Base-by-base conservation (phyloP, 2,329 filamentous ascomycete species). In the Microsporum audouinii region DNA sequence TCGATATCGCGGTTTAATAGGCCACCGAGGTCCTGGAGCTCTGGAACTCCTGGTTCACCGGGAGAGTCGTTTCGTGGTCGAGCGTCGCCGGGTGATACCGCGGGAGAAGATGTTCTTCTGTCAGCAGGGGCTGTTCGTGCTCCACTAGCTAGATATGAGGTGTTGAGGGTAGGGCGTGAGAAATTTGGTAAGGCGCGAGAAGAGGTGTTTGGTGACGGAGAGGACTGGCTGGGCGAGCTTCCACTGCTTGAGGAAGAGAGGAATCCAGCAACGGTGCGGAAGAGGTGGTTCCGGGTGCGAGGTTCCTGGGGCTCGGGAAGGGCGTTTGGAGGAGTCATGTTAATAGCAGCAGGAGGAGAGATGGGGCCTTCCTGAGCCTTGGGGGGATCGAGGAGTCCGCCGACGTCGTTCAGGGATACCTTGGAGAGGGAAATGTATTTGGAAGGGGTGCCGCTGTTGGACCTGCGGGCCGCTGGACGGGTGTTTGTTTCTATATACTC, bases 371-470 rank as follows among this genome's bases (percentile, higher is more conserved):
- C 39, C 8, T 64, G 63, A 61, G 58, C 66, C 39, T 71, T 74
- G 65, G 80, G 79, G 17, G 79, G 79, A 3, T 86, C 84, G 0
- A 95, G 76, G 0, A 95, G 75, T 0, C 88, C 89, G 27, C 90
- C 90, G 0, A 91, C 86, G 66, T 96, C 91, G 67, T 92, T 91
- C 71, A 96, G 92, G 0, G 88, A 89, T 3, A 94, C 83, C 55
- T 81, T 79, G 3, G 82, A 78, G 3, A 83, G 80, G 1, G 78
- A 79, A 7, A 75, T 70, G 2, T 74, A 53, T 33, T 59, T 59
- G 6, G 57, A 47, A 17, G 36, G 39, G 65, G 71, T 59, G 71
- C 47, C 59, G 66, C 75, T 62, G 71, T 72, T 53, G 73, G 69
- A 29, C 33, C 61, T 49, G 10, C 57, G 63, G 29, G 47, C 57